These are phyloP conservation scores for Orbilia oligospora DNA, from an alignment of 2,329 filamentous ascomycete genomes.

Conservation along the genomic window DNA sequence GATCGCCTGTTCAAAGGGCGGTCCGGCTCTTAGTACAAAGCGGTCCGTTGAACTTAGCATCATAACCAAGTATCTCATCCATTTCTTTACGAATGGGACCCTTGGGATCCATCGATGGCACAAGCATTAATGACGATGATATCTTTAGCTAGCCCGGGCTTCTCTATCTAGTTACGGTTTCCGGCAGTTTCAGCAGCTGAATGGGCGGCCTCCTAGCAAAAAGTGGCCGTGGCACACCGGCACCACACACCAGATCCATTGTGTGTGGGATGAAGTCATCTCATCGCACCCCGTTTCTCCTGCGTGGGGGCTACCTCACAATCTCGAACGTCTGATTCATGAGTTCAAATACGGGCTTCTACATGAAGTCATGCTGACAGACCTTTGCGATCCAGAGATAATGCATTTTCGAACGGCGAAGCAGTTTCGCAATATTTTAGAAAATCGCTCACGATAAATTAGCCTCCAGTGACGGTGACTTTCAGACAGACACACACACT, in stretches of 20 bases:
- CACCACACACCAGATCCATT: slow-evolving; percentile 50
- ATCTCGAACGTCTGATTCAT: slow-evolving; percentile 22
- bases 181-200: slow-evolving; percentile 54
- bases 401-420: slow-evolving; percentile 12
- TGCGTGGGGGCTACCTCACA: slow-evolving; percentile 37
- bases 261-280: slow-evolving; percentile 60
- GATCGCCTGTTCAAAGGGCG: slow-evolving; percentile 27
- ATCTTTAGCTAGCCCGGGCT: slow-evolving; percentile 42
- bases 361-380: neutral
- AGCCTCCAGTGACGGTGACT: slow-evolving; percentile 25
- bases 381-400: slow-evolving; percentile 2
- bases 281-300: slow-evolving; percentile 51
- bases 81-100: neutral
- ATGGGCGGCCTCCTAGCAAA: slow-evolving; percentile 37
- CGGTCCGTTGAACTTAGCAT: slow-evolving; percentile 29
- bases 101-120: slow-evolving; percentile 18
- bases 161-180: slow-evolving; percentile 57
- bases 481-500: slow-evolving; percentile 45
- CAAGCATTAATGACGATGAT: slow-evolving; percentile 27
- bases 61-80: neutral
- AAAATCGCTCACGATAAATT: slow-evolving; percentile 38
- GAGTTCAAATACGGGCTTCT: neutral
- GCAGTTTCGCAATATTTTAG: slow-evolving; percentile 32
- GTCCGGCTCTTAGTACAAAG: slow-evolving; percentile 6
- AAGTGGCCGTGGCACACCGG: slow-evolving; percentile 55